A percentile compares a stretch with the other conserved stretches of the same genome.
Evolutionary conservation across 1,284 basidiomycete species (phyloP).

Genomic region (Sphaerobolus stellatus): DNA sequence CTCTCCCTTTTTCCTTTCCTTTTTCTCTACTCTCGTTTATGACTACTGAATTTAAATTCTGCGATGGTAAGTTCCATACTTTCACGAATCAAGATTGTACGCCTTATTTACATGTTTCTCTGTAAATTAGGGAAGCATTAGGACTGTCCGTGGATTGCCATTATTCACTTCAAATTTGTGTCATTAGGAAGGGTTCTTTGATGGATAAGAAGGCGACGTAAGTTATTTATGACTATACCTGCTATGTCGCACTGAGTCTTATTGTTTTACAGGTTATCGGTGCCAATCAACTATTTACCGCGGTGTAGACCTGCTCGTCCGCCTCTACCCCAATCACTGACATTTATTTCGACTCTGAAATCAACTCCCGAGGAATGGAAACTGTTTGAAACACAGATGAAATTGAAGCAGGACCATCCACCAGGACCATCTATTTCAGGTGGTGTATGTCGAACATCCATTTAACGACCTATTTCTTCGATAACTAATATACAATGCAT

Average conservation of each 20-base stretch:
- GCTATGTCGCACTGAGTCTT: no score
- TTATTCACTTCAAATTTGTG: conserved; percentile 1
- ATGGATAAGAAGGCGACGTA: conserved; percentile 8
- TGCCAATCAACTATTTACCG: conserved; percentile 46
- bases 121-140: no score
- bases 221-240: background rate
- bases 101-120: no score
- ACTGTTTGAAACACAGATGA: conserved; percentile 4
- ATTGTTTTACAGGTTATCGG: conserved; percentile 26
- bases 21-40: no score
- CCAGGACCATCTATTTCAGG: background rate
- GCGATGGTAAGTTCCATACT: no score
- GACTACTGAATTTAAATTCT: no score
- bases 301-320: conserved; percentile 53
- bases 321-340: conserved; percentile 25
- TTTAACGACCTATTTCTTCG: no score
- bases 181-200: conserved; percentile 2
- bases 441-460: background rate
- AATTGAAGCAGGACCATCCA: background rate
- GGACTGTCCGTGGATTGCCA: background rate
- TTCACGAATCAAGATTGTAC: no score
- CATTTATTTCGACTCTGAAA: conserved; percentile 52
- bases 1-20: no score
- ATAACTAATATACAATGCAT: no score
- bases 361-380: conserved; percentile 59